Base-by-base conservation (phyloP, 1,284 basidiomycete genomes). In the Sporisorium sorghi region DNA sequence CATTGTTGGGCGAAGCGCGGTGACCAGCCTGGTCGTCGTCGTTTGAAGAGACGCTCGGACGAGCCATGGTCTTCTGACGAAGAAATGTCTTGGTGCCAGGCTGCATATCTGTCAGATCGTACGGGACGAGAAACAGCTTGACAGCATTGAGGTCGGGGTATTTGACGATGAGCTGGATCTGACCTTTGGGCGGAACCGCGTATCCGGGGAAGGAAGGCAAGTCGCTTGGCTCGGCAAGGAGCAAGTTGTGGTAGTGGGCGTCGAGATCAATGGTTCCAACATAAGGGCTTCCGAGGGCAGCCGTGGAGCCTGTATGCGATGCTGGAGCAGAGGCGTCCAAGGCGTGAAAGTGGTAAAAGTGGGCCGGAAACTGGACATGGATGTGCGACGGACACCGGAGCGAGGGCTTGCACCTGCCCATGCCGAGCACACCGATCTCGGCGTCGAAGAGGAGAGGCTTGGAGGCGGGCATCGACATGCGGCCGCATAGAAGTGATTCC, bases 81-180 rank as follows among this genome's bases (percentile, higher is more conserved):
- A 81, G 43, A 43, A 81, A 81, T 0, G 78, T 81, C 61, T 80
- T 80, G 37, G 71, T 73, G n/a, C 73, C 78, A 7, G 70, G 57
- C 35, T 71, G 73, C 55, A 88, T 79, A 7, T 79, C 74, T 5
- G 82, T 76, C 11, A 88, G 79, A 66, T 88, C 87, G 68, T 88
- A 88, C 0, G 87, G 86, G 4, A 88, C 76, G 2, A 88, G 76
- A 63, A 88, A 88, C 11, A 87, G 85, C 75, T 87, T 87, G 75
- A 87, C 77, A 0, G 87, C 85, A 24, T 83, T 77, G 43, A 70
- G 60, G 26, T 83, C 80, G 3, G 86, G 79, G 26, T 86, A 87
- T 77, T 87, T 87, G 79, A 88, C 80, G 26, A 88, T 81, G 10
- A 88, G 80, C 77, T 88, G 87, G 9, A 88, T 74, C 65, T 87